A percentile compares a stretch with the other conserved stretches of the same genome.
These are phyloP conservation scores for Penicillium capsulatum DNA, from an alignment of 2,329 filamentous ascomycete species.

Conservation along the genomic window DNA sequence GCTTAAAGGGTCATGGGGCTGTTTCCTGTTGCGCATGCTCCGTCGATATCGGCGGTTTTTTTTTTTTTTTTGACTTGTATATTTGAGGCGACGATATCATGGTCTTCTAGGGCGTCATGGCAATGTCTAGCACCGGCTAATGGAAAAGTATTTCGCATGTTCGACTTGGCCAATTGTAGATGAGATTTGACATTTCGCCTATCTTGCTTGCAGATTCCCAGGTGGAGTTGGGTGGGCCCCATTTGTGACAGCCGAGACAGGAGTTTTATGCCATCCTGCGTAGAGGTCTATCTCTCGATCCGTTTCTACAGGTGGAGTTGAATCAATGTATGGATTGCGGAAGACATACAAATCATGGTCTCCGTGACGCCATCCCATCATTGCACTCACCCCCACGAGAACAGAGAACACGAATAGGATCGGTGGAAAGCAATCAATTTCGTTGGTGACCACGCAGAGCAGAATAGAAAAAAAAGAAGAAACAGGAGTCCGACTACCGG, in stretches of 20 bases:
- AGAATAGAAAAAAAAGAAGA: slow-evolving; percentile 15
- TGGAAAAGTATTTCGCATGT: slow-evolving; percentile 15
- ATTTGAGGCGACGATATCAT: slow-evolving; percentile 34
- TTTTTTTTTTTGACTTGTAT: slow-evolving; percentile 29
- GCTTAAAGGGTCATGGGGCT: slow-evolving; percentile 38
- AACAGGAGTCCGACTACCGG: slow-evolving; percentile 22
- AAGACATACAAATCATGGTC: slow-evolving; percentile 20
- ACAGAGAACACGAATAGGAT: slow-evolving; percentile 18
- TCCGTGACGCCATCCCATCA: slow-evolving; percentile 22
- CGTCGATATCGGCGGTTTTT: slow-evolving; percentile 30
- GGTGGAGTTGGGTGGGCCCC: not conserved
- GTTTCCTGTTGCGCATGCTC: slow-evolving; percentile 16
- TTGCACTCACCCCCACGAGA: slow-evolving; percentile 17
- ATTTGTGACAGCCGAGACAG: too few species aligned
- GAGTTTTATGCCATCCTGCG: too few species aligned
- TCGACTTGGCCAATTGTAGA: too few species aligned
- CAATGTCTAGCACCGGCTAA: slow-evolving; percentile 22
- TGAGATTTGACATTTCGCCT: too few species aligned
- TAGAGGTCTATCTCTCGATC: too few species aligned
- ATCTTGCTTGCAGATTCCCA: not conserved
- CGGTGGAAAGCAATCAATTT: slow-evolving; percentile 25
- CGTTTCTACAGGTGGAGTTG: too few species aligned
- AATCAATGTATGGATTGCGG: slow-evolving; percentile 16
- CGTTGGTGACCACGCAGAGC: slow-evolving; percentile 16
- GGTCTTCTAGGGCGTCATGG: slow-evolving; percentile 35